These are phyloP conservation scores for Spiromastix sp. DNA, from an alignment of 2,329 filamentous ascomycete genomes.

Conservation along the genomic window DNA sequence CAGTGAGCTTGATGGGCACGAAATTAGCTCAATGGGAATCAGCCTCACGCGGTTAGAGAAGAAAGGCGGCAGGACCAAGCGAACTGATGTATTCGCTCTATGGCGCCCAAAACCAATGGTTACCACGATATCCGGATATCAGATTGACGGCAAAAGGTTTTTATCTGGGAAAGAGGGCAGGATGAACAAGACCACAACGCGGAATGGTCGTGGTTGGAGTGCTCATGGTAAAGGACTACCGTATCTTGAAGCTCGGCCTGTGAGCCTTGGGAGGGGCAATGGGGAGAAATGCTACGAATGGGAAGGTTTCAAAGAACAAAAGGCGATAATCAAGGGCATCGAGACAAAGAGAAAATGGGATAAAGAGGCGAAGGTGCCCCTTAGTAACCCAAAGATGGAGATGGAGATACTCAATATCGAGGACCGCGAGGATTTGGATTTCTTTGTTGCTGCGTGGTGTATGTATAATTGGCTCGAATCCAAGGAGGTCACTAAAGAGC, in stretches of 20 bases:
- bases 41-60: conserved; percentile 9
- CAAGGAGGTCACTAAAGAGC: conserved; percentile 12
- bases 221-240: conserved; percentile 9
- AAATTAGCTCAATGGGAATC: conserved; percentile 7
- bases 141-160: conserved; percentile 10
- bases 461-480: conserved; percentile 14
- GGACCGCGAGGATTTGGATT: conserved; percentile 10
- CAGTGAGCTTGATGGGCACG: conserved; percentile 12
- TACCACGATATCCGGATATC: conserved; percentile 7
- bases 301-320: conserved; percentile 3
- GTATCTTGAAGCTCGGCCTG: conserved; percentile 6
- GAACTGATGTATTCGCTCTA: conserved; percentile 11
- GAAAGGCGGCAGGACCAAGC: neutral
- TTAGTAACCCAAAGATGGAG: conserved; percentile 8
- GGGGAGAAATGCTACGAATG: conserved; percentile 10
- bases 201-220: conserved; percentile 9
- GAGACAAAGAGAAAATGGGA: conserved; percentile 12
- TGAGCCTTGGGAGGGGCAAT: neutral
- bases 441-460: conserved; percentile 12
- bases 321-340: conserved; percentile 4
- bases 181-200: conserved; percentile 8
- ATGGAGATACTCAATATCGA: conserved; percentile 7
- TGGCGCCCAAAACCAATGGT: conserved; percentile 5
- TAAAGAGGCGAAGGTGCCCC: conserved; percentile 8
- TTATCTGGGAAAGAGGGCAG: conserved; percentile 8